A percentile compares a stretch with the other conserved stretches of the same genome.
Conservation (phyloP, 2,329 filamentous ascomycete genomes). For the Apiospora malaysiana region DNA sequence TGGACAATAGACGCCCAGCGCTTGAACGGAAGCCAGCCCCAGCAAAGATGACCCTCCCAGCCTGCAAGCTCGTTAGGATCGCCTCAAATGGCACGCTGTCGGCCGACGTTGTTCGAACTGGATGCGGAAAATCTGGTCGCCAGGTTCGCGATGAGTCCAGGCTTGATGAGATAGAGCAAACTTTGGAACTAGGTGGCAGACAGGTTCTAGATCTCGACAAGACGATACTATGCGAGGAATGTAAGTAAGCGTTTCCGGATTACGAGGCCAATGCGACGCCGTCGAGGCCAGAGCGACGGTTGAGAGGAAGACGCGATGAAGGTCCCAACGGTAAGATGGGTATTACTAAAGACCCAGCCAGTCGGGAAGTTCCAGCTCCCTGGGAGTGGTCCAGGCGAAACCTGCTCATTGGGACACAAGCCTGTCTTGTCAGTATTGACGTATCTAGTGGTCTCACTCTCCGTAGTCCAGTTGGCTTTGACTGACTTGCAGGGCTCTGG, state of each 20-base stretch:
- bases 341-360: background rate
- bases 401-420: constrained; percentile 2
- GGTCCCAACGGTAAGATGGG: background rate
- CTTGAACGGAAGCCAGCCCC: constrained; percentile 28
- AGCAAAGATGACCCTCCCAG: background rate
- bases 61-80: background rate
- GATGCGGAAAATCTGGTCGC: background rate
- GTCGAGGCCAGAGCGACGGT: background rate
- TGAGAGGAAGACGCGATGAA: background rate
- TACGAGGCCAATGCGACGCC: background rate
- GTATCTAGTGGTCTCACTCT: background rate
- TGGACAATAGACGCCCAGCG: constrained; percentile 24
- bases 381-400: background rate
- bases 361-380: background rate
- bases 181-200: background rate
- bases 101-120: background rate
- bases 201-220: background rate
- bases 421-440: background rate
- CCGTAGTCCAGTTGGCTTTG: background rate
- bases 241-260: background rate
- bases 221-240: background rate
- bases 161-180: background rate
- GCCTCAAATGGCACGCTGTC: background rate
- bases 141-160: background rate
- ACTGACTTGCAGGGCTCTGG: background rate